phyloP scores from a whole-genome alignment of 768 basidiomycete genomes.

The Pleurotus platypus region DNA sequence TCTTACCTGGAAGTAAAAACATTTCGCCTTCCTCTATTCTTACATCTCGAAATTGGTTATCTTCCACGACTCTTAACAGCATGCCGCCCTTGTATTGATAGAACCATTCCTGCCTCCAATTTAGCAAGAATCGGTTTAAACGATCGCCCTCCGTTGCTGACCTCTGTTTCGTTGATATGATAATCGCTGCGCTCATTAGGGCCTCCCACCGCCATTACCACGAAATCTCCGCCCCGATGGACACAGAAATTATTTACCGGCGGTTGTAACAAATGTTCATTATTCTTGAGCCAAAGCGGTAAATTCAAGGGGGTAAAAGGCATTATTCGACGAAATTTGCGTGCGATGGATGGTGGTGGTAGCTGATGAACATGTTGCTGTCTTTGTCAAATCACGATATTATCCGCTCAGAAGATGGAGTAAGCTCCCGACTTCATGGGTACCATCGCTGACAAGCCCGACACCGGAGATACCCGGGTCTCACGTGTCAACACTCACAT shows the following conservation, averaged over 20 bases:
- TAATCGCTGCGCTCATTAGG: slow-evolving; percentile 94
- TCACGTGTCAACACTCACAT: neutral
- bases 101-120: slow-evolving; percentile 82
- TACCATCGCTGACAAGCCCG: neutral
- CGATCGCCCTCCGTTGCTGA: slow-evolving; percentile 20
- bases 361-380: neutral
- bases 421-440: neutral
- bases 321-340: slow-evolving; percentile 35
- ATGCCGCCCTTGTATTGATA: slow-evolving; percentile 95
- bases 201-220: slow-evolving; percentile 96
- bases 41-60: slow-evolving; percentile 78
- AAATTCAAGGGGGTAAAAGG: slow-evolving; percentile 85
- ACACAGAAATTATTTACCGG: slow-evolving; percentile 92
- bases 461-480: neutral
- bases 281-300: slow-evolving; percentile 83
- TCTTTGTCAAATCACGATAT: neutral
- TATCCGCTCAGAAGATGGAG: neutral
- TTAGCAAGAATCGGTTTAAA: neutral
- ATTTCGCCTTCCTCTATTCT: slow-evolving; percentile 93
- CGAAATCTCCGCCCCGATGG: slow-evolving; percentile 79
- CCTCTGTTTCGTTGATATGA: slow-evolving; percentile 94
- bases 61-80: slow-evolving; percentile 85
- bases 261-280: slow-evolving; percentile 75
- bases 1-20: slow-evolving; percentile 88
- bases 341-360: neutral